Evolutionary conservation across 2,329 filamentous ascomycete genomes (phyloP).

Genomic region (Venturia pyrina): DNA sequence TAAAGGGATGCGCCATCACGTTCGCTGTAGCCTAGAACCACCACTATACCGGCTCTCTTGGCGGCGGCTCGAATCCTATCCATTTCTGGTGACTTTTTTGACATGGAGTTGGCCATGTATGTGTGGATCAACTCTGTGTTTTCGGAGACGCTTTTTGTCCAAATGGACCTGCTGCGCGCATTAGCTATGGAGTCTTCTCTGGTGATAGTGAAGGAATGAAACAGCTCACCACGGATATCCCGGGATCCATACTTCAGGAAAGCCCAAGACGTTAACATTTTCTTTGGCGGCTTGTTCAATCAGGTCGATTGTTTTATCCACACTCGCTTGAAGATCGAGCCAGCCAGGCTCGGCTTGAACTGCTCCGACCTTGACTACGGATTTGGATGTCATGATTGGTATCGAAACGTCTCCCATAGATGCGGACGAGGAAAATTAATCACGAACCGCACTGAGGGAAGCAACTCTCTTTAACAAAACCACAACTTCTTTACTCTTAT

Average conservation of each 20-base stretch:
- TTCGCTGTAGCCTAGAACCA: constrained; percentile 21
- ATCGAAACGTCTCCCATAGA: no score
- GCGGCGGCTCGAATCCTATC: constrained; percentile 31
- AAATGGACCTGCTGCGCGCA: constrained; percentile 12
- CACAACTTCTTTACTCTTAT: no score
- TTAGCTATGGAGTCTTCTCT: neutral
- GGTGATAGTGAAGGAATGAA: no score
- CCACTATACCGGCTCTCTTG: constrained; percentile 34
- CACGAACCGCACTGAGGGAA: no score
- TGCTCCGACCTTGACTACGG: constrained; percentile 14
- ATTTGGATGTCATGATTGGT: no score
- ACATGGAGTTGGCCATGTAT: constrained; percentile 34
- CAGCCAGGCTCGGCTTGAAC: constrained; percentile 14
- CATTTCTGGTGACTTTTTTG: constrained; percentile 36
- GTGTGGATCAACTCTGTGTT: constrained; percentile 15
- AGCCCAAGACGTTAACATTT: constrained; percentile 25
- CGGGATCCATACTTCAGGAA: constrained; percentile 17
- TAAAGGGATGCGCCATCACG: constrained; percentile 34
- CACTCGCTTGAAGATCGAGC: constrained; percentile 28
- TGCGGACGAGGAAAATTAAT: no score
- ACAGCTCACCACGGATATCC: no score
- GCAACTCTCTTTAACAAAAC: no score
- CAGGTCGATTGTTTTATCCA: constrained; percentile 28
- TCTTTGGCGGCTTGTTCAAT: constrained; percentile 24
- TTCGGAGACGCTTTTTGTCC: neutral